Conservation (phyloP, 805 yeast genomes). For the Metschnikowia aberdeeniae region DNA sequence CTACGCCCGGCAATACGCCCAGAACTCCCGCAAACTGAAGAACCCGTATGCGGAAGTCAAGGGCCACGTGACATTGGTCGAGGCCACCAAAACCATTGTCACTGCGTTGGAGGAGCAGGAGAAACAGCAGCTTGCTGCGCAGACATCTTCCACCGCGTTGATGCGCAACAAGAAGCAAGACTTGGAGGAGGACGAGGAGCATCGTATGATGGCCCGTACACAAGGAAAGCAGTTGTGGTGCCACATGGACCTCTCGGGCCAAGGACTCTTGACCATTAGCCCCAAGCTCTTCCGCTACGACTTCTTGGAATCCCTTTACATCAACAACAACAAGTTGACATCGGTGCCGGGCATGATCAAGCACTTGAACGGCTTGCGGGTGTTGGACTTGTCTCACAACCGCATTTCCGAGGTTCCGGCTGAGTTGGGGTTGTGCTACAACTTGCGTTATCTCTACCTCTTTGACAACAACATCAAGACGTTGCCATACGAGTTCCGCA, state of each 20-base stretch:
- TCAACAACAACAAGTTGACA: slow-evolving; percentile 79
- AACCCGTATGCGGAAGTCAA: slow-evolving; percentile 36
- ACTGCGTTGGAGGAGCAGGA: slow-evolving; percentile 38
- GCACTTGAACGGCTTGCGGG: slow-evolving; percentile 66
- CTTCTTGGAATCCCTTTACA: slow-evolving; percentile 79
- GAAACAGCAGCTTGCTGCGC: slow-evolving; percentile 35
- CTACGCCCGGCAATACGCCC: slow-evolving; percentile 81
- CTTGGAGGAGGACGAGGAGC: slow-evolving; percentile 60
- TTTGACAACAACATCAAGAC: slow-evolving; percentile 80
- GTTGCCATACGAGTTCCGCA: slow-evolving; percentile 83
- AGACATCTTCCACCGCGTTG: slow-evolving; percentile 23
- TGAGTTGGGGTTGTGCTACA: slow-evolving; percentile 79
- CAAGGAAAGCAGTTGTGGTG: slow-evolving; percentile 88
- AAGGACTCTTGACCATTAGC: slow-evolving; percentile 69
- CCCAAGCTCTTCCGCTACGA: slow-evolving; percentile 73
- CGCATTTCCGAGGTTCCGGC: slow-evolving; percentile 66
- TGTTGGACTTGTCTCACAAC: slow-evolving; percentile 83
- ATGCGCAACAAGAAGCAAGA: slow-evolving; percentile 43
- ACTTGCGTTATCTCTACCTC: slow-evolving; percentile 73
- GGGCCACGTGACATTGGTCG: slow-evolving; percentile 33
- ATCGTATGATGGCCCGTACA: slow-evolving; percentile 55
- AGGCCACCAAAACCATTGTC: slow-evolving; percentile 39
- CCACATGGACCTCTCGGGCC: slow-evolving; percentile 87
- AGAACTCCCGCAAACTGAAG: slow-evolving; percentile 50
- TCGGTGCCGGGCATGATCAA: slow-evolving; percentile 64